Conservation (phyloP, 1,284 basidiomycete genomes). For the Ceratobasidium sp. region DNA sequence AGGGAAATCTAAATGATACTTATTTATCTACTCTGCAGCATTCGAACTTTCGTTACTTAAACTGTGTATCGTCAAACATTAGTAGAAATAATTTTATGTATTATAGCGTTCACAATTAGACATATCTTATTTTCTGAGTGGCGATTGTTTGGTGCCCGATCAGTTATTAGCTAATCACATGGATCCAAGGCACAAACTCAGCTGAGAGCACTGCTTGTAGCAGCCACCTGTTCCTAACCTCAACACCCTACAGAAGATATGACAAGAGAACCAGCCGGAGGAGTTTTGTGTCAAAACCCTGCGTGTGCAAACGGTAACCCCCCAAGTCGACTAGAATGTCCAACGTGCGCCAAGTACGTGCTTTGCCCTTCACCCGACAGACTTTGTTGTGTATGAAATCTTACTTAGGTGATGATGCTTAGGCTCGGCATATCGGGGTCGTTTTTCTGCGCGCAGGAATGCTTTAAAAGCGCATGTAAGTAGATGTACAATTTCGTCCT, state of each 20-base stretch:
- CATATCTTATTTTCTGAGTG: too few species aligned
- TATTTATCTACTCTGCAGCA: neutral
- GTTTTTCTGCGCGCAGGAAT: constrained; percentile 85
- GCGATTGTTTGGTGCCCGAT: neutral
- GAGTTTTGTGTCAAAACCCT: constrained; percentile 67
- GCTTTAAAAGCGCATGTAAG: constrained; percentile 86
- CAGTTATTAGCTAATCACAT: constrained; percentile 2
- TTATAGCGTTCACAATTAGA: neutral
- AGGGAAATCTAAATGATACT: constrained; percentile 17
- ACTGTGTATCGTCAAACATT: neutral
- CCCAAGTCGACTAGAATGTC: constrained; percentile 79
- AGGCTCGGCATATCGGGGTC: constrained; percentile 83
- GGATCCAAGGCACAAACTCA: too few species aligned
- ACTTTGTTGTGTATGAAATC: constrained; percentile 23
- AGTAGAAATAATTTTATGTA: neutral
- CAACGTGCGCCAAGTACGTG: constrained; percentile 80
- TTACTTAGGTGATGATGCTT: constrained; percentile 29
- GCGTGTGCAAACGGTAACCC: constrained; percentile 79
- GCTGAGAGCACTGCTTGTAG: neutral
- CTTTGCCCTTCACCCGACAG: constrained; percentile 13
- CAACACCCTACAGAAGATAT: neutral
- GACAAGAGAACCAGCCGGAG: constrained; percentile 8
- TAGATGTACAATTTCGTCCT: constrained; percentile 42
- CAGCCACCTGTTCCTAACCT: neutral
- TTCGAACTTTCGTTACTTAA: neutral